A percentile compares a stretch with the other conserved stretches of the same genome.
phyloP scores from a whole-genome alignment of 2,329 filamentous ascomycete species.

The Oidium heveae region DNA sequence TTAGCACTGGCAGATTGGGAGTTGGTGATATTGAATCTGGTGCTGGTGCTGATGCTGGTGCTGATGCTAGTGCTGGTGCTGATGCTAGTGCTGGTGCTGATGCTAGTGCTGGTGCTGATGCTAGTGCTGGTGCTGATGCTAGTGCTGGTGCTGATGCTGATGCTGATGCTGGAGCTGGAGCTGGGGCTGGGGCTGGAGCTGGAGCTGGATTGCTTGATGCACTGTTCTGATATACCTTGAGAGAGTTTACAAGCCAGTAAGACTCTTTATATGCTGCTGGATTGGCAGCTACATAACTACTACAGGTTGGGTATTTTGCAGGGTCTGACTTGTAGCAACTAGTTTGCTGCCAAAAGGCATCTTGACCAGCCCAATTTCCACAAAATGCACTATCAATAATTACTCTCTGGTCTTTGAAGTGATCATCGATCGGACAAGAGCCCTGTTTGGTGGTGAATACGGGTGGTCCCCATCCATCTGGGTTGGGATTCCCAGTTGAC shows the following conservation, averaged over 20 bases:
- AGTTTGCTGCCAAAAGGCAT: slow-evolving; percentile 26
- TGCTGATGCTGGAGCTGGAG: not conserved
- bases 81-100: too few species aligned
- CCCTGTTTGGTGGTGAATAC: slow-evolving; percentile 34
- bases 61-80: too few species aligned
- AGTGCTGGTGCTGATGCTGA: too few species aligned
- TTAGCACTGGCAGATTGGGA: too few species aligned
- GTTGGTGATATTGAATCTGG: too few species aligned
- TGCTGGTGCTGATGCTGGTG: too few species aligned
- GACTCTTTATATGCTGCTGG: slow-evolving; percentile 7
- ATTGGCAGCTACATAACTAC: slow-evolving; percentile 9
- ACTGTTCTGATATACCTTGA: slow-evolving; percentile 8
- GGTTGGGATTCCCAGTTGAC: slow-evolving; percentile 25
- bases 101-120: too few species aligned
- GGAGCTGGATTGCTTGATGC: not conserved
- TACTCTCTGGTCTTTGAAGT: slow-evolving; percentile 45
- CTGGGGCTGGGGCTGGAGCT: not conserved
- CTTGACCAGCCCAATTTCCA: slow-evolving; percentile 27
- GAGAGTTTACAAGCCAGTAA: slow-evolving; percentile 10
- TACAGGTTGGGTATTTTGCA: slow-evolving; percentile 8
- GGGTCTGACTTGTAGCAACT: slow-evolving; percentile 26
- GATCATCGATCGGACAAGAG: slow-evolving; percentile 35
- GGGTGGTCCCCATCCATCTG: slow-evolving; percentile 38
- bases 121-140: too few species aligned
- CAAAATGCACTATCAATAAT: slow-evolving; percentile 56